Evolutionary conservation across 2,329 filamentous ascomycete genomes (phyloP), one percentile per base, ranked within the genome.

Genomic region (Clathrospora elynae): DNA sequence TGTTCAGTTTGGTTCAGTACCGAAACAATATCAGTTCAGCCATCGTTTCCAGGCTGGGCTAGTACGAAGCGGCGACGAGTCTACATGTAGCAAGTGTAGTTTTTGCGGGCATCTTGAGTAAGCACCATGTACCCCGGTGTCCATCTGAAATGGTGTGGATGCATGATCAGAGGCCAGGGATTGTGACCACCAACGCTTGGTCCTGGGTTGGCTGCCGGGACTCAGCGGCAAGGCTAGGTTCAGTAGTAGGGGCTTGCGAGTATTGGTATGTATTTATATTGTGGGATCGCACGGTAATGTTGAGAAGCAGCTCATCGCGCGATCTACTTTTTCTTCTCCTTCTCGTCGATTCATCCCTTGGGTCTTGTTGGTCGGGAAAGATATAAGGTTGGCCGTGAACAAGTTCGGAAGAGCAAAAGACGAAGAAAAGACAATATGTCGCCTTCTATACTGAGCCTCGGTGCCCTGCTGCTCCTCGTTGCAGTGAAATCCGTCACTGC

Each of bases 401-500:
- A n/a, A n/a, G n/a, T n/a, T n/a, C n/a, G n/a, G 6, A 6, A 23
- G 20, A 23, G 10, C 20, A 33, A 7, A 19, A 3, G n/a, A 18
- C 22, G 32, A 35, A 34, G 37, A 49, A 42, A 49, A 46, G 40
- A 14, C 43, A 46, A 39, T 20, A 59, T 49, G 51, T 39, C 28
- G 12, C 14, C 53, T 30, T 51, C 51, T 3, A 41, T 59, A 12
- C 18, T 61, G 23, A 46, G 46, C 36, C 22, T 60, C 8, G 49
- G 54, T 39, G 45, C 54, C 20, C 12, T 59, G 14, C 40, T 61
- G 35, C 48, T n/a, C n/a, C n/a, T 60, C 32, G 44, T 50, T 52
- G 49, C 51, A 42, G 40, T 53, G 49, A 23, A 55, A 29, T 52
- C 55, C 43, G 56, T 55, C 19, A 51, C 45, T 32, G 63, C 63